These are phyloP conservation scores for Gnetum montanum DNA, from an alignment of 75 land plant genomes.

Conservation along the genomic window DNA sequence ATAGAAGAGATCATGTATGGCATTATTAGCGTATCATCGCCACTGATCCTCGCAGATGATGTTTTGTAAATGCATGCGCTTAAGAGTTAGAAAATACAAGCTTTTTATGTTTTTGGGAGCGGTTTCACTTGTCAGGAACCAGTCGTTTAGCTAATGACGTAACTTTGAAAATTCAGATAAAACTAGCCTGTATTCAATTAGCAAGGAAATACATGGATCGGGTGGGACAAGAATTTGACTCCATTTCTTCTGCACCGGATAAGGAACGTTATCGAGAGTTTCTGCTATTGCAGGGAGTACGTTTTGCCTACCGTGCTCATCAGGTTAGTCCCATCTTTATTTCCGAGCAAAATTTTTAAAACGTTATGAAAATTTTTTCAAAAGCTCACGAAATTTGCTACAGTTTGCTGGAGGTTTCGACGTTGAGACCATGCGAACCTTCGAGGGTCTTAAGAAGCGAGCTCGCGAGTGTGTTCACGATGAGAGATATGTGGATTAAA, in stretches of 20 bases:
- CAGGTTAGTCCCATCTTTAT: constrained; percentile 40
- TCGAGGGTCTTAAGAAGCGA: constrained; percentile 78
- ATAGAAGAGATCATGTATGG: too few relatives aligned
- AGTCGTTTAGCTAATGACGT: too few relatives aligned
- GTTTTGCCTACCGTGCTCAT: constrained; percentile 96
- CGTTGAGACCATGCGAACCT: constrained; percentile 86
- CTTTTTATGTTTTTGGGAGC: too few relatives aligned
- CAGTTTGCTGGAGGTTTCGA: constrained; percentile 99
- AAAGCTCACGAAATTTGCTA: neutral
- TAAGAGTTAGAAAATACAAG: too few relatives aligned
- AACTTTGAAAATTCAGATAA: constrained; percentile 76
- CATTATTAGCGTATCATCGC: too few relatives aligned
- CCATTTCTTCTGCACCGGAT: constrained; percentile 35
- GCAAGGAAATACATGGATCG: constrained; percentile 97
- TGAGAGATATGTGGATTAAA: constrained; percentile 2
- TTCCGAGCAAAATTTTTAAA: neutral
- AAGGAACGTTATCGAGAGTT: constrained; percentile 91
- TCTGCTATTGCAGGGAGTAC: constrained; percentile 83
- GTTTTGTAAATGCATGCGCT: too few relatives aligned
- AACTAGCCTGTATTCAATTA: constrained; percentile 80
- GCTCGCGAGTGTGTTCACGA: constrained; percentile 15
- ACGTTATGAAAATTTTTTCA: neutral
- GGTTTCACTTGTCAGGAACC: too few relatives aligned
- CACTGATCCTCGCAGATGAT: too few relatives aligned
- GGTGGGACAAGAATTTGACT: constrained; percentile 81